Evolutionary conservation across 768 basidiomycete genomes (phyloP).

Genomic region (Tricholoma flavovirens): DNA sequence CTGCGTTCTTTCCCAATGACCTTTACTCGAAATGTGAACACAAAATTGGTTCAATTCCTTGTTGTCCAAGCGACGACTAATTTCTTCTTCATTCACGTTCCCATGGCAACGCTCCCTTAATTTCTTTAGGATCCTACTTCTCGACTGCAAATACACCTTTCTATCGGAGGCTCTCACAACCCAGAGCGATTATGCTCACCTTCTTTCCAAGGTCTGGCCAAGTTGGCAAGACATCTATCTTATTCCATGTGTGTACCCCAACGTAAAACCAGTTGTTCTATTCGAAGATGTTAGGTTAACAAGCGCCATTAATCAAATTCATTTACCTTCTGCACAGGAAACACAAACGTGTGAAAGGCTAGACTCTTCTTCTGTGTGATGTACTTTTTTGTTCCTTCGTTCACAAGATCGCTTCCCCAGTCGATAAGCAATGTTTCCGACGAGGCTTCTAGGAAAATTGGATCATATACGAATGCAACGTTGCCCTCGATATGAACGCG

Average conservation of each 20-base stretch:
- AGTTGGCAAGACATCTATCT: slow-evolving; percentile 19
- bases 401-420: slow-evolving; percentile 38
- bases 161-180: not conserved
- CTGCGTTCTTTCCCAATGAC: slow-evolving; percentile 7
- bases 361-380: slow-evolving; percentile 22
- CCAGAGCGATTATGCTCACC: slow-evolving; percentile 21
- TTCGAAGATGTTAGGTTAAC: slow-evolving; percentile 1
- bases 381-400: slow-evolving; percentile 27
- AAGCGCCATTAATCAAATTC: not conserved
- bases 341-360: slow-evolving; percentile 47
- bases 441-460: slow-evolving; percentile 46
- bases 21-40: slow-evolving; percentile 14
- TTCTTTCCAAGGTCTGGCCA: slow-evolving; percentile 35
- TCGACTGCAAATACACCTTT: slow-evolving; percentile 20
- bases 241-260: slow-evolving; percentile 41
- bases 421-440: slow-evolving; percentile 43
- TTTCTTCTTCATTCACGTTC: slow-evolving; percentile 25
- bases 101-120: slow-evolving; percentile 30
- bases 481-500: slow-evolving; percentile 33
- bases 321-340: slow-evolving; percentile 39
- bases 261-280: slow-evolving; percentile 48
- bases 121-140: slow-evolving; percentile 28
- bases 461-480: slow-evolving; percentile 50
- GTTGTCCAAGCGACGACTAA: slow-evolving; percentile 31
- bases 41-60: slow-evolving; percentile 40